Percentiles rank a stretch among this genome's conserved stretches.
Evolutionary conservation across 1,139 yeast species (phyloP).

Genomic region (Suhomyces guaymorum): DNA sequence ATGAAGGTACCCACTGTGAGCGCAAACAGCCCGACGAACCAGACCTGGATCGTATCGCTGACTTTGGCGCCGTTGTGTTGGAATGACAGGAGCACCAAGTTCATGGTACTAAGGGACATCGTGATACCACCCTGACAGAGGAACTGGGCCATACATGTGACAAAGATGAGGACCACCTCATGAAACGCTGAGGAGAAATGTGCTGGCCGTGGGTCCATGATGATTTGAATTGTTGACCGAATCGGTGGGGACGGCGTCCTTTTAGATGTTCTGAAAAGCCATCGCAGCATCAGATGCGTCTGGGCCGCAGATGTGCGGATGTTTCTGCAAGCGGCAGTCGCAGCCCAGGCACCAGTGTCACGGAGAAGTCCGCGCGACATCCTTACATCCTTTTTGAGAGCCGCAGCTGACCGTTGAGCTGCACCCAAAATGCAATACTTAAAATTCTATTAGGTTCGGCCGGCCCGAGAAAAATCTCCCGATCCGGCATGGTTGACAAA

Average conservation of each 20-base stretch:
- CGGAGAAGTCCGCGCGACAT: no score
- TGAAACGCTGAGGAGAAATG: slow-evolving; percentile 17
- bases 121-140: slow-evolving; percentile 42
- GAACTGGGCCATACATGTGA: slow-evolving; percentile 31
- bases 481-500: no score
- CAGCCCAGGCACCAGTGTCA: no score
- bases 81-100: slow-evolving; percentile 34
- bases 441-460: no score
- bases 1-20: slow-evolving; percentile 57
- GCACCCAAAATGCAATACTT: not conserved
- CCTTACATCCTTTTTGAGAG: no score
- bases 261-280: no score
- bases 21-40: slow-evolving; percentile 62
- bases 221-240: not conserved
- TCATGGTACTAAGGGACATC: slow-evolving; percentile 44
- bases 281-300: no score
- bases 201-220: slow-evolving; percentile 21
- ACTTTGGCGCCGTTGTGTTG: slow-evolving; percentile 15
- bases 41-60: slow-evolving; percentile 35
- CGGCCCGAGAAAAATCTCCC: not conserved
- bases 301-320: slow-evolving; percentile 5
- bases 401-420: not conserved
- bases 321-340: slow-evolving; percentile 1
- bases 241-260: no score
- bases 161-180: slow-evolving; percentile 19